These are phyloP conservation scores for Cucumis melo DNA, from an alignment of 306 rosid species.

Conservation along the genomic window DNA sequence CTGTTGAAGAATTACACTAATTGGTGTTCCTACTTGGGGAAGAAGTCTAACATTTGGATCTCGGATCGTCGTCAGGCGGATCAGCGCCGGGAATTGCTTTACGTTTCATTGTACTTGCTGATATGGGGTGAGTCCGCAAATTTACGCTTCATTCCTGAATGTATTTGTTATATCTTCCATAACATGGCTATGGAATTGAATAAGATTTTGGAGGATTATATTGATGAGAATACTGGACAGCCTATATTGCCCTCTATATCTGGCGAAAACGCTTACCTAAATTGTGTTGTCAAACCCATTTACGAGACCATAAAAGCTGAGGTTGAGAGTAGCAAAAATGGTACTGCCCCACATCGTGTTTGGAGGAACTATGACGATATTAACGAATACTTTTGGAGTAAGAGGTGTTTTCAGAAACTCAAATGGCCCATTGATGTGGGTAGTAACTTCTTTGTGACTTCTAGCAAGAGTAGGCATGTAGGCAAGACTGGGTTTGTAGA, in stretches of 20 bases:
- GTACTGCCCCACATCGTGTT: conserved; percentile 68
- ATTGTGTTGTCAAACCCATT: conserved; percentile 64
- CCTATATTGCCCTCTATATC: conserved; percentile 63
- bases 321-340: conserved; percentile 63
- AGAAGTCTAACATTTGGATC: conserved; percentile 77
- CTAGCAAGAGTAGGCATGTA: conserved; percentile 44
- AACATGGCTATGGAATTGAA: conserved; percentile 77
- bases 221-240: conserved; percentile 81
- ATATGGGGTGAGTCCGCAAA: conserved; percentile 98
- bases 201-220: conserved; percentile 67
- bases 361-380: conserved; percentile 96
- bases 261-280: conserved; percentile 68
- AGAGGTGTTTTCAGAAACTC: conserved; percentile 76
- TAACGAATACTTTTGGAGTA: conserved; percentile 89
- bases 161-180: conserved; percentile 74
- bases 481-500: conserved; percentile 98
- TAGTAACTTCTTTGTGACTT: conserved; percentile 57
- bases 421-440: conserved; percentile 77
- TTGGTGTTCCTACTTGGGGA: conserved; percentile 91
- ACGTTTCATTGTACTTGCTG: conserved; percentile 61
- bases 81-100: conserved; percentile 74
- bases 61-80: conserved; percentile 37
- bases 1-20: conserved; percentile 52
- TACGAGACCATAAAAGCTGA: conserved; percentile 68
- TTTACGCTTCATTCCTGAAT: conserved; percentile 69